Percentiles rank a stretch among this genome's conserved stretches.
Evolutionary conservation across 805 yeast genomes (phyloP).

Genomic region (Kodamaea kaohsiungensis): DNA sequence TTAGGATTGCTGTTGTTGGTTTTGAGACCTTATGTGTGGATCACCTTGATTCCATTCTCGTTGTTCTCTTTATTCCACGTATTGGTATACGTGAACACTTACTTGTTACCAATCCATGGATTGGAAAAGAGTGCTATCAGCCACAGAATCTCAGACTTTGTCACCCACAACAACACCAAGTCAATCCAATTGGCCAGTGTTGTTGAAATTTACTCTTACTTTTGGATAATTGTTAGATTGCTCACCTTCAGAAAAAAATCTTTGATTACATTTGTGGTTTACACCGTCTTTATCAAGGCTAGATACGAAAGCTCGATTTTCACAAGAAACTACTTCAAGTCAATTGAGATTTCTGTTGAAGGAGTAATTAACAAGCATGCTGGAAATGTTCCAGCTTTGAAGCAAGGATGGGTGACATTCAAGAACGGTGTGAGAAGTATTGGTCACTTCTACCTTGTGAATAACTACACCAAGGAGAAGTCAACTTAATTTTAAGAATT

Average conservation of each 20-base stretch:
- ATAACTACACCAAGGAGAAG: conserved; percentile 40
- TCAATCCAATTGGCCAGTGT: conserved; percentile 42
- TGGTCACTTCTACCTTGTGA: conserved; percentile 31
- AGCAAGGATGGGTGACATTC: conserved; percentile 37
- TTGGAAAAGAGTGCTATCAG: conserved; percentile 33
- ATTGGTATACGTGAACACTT: conserved; percentile 65
- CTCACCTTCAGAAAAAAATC: conserved; percentile 64
- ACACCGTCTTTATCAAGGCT: conserved; percentile 66
- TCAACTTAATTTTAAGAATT: conserved; percentile 1
- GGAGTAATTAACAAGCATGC: conserved; percentile 25
- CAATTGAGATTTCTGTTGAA: conserved; percentile 57
- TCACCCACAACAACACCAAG: conserved; percentile 35
- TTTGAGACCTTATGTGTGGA: conserved; percentile 56
- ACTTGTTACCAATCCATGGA: conserved; percentile 62
- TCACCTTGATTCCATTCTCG: conserved; percentile 72
- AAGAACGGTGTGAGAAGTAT: conserved; percentile 33
- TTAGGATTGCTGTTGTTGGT: conserved; percentile 48
- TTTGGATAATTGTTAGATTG: conserved; percentile 49
- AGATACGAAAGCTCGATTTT: conserved; percentile 76
- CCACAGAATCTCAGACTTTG: conserved; percentile 42
- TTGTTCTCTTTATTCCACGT: conserved; percentile 83
- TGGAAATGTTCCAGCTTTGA: conserved; percentile 32
- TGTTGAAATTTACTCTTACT: conserved; percentile 45
- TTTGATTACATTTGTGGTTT: conserved; percentile 55
- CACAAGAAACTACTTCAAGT: conserved; percentile 68